Base-by-base conservation (phyloP, 2,329 filamentous ascomycete genomes). In the Colletotrichum sp. region DNA sequence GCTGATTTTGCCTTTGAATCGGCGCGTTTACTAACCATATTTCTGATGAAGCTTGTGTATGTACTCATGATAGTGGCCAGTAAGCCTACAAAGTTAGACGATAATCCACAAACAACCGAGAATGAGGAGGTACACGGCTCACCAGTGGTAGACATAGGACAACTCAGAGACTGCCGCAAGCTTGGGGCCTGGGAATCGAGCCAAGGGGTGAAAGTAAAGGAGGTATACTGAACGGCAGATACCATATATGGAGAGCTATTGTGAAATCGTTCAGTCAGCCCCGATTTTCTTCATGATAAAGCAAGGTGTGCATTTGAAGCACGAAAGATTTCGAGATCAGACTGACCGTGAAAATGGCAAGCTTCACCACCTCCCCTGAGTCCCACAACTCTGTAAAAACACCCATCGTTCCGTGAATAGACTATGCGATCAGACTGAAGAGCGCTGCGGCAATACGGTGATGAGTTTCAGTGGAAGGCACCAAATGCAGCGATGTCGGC, bases 61-160 rank as follows among this genome's bases (percentile, higher is more conserved):
- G 16, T 49, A 21, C 26, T 66, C 32, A 28, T 66, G 63, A 32
- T 66, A 66, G 21, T 36, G n/a, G 10, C 63, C 63, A 16, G 63
- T 66, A 2, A 66, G 63, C 63, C 63, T 66, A 0, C 0, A 28
- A 59, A 9, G 9, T 13, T 4, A 24, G 62, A 21, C 1, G 8
- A 36, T 9, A 64, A 49, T 1, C 1, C 18, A 21, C 44, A 21
- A 12, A 3, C 0, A 21, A 1, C 44, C 18, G 12, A 34, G 18
- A 64, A 44, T 7, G 18, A 3, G 10, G 8, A 36, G n/a, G 21
- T 16, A 39, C 16, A 7, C 13, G 0, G 24, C 63, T 28, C 16
- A 66, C 63, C 63, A 66, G 21, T 66, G 39, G 2, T 66, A 52
- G 1, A 66, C 63, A 24, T 66, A 36, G 21, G 63, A 49, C 2